Percentiles rank a stretch among this genome's conserved stretches.
phyloP scores from a whole-genome alignment of 2,329 filamentous ascomycete genomes.

The Penicillium sp. region DNA sequence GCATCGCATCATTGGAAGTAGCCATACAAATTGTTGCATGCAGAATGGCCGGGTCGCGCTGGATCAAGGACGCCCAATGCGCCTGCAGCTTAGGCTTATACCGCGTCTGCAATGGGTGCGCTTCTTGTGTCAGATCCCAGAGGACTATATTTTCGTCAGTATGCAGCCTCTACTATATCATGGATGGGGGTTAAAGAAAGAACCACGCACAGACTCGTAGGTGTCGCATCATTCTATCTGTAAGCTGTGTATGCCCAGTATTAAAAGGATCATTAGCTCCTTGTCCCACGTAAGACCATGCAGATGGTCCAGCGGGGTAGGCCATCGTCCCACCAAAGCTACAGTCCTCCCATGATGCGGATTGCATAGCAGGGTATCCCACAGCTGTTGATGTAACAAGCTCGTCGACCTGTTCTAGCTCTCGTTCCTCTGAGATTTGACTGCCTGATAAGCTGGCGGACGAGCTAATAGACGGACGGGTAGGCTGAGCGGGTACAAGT shows the following conservation, averaged over 20 bases:
- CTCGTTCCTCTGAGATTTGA: conserved; percentile 12
- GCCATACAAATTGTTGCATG: conserved; percentile 42
- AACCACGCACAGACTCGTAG: conserved; percentile 37
- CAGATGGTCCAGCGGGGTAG: conserved; percentile 12
- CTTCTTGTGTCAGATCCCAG: conserved; percentile 37
- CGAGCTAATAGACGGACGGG: conserved; percentile 3
- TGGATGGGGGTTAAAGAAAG: background rate
- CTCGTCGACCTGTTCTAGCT: conserved; percentile 16
- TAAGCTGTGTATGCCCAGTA: conserved; percentile 37
- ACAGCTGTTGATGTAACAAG: conserved; percentile 8
- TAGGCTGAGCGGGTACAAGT: conserved; percentile 10
- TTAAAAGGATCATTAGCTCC: conserved; percentile 40
- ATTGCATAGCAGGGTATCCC: conserved; percentile 9
- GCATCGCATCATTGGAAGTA: conserved; percentile 38
- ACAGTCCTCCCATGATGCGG: conserved; percentile 16
- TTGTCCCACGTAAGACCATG: conserved; percentile 33
- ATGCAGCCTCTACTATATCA: background rate
- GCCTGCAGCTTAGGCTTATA: conserved; percentile 36
- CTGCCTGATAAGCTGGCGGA: conserved; percentile 4
- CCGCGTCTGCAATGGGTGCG: conserved; percentile 38
- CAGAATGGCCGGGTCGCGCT: conserved; percentile 37
- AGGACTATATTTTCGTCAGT: conserved; percentile 30
- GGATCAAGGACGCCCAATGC: conserved; percentile 40
- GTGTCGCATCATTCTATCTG: conserved; percentile 40
- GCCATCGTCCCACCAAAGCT: conserved; percentile 15